phyloP scores from a whole-genome alignment of 1,284 basidiomycete genomes.

The Sporisorium iseilematis-ciliati region DNA sequence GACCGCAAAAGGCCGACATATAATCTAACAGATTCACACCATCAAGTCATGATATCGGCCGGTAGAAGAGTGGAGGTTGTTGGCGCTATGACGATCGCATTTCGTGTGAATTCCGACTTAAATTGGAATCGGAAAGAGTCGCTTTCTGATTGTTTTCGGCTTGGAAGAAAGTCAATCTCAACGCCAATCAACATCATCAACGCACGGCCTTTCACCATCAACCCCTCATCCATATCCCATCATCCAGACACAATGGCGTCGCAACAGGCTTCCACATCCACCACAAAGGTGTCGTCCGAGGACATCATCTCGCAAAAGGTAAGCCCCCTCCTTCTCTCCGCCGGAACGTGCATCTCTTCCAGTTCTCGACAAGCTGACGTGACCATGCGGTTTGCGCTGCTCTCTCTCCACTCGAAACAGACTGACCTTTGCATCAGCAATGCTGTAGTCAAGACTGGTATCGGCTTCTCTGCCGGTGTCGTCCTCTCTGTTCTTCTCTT shows the following conservation, averaged over 20 bases:
- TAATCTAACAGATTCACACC: no score
- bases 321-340: conserved; percentile 47
- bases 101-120: no score
- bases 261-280: conserved; percentile 44
- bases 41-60: conserved; percentile 21
- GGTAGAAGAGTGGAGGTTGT: conserved; percentile 28
- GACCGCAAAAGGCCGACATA: conserved; percentile 3
- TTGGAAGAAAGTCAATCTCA: conserved; percentile 11
- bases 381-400: neutral
- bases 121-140: conserved; percentile 29
- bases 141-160: conserved; percentile 11
- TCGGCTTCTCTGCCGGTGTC: conserved; percentile 94
- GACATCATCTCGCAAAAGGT: conserved; percentile 88
- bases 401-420: conserved; percentile 22
- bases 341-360: neutral
- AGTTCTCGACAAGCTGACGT: conserved; percentile 1
- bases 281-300: conserved; percentile 78
- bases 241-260: conserved; percentile 37
- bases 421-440: conserved; percentile 71
- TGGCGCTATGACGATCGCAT: conserved; percentile 24
- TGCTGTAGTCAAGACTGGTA: conserved; percentile 78
- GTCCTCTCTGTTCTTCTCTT: conserved; percentile 94
- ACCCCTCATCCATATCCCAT: conserved; percentile 2
- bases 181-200: neutral
- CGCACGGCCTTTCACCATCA: neutral